Evolutionary conservation across 148 eudicot genomes (phyloP).

Genomic region (Vaccinium darrowii): DNA sequence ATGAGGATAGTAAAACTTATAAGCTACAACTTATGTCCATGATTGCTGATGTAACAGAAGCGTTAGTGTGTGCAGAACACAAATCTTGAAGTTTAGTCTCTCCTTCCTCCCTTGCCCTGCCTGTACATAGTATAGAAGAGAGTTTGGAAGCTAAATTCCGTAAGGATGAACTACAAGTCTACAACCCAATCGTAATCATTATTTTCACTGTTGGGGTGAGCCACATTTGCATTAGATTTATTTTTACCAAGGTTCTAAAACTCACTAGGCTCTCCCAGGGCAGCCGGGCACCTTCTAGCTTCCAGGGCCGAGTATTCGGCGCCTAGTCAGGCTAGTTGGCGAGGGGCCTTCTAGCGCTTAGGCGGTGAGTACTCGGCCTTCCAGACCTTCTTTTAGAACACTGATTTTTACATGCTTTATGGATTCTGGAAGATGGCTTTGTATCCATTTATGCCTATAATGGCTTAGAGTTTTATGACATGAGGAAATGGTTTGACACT

Average conservation of each 20-base stretch:
- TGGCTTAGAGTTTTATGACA: background rate
- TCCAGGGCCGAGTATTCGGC: too few relatives aligned
- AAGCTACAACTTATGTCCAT: background rate
- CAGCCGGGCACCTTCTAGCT: too few relatives aligned
- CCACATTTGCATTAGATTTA: background rate
- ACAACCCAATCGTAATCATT: background rate
- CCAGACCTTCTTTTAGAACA: too few relatives aligned
- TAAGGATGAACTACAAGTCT: background rate
- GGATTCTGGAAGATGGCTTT: background rate
- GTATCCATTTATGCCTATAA: background rate
- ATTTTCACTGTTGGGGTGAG: background rate
- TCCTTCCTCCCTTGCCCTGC: background rate
- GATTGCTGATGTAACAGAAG: background rate
- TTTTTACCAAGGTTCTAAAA: background rate
- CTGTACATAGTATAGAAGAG: background rate
- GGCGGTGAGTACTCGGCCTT: too few relatives aligned
- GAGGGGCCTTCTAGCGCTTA: too few relatives aligned
- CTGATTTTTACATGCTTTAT: background rate
- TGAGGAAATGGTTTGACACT: background rate
- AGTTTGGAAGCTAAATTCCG: background rate
- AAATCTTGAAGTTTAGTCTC: background rate
- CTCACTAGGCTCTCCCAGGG: too few relatives aligned
- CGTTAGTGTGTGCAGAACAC: background rate
- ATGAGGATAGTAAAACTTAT: background rate
- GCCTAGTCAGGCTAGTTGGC: too few relatives aligned